Base-by-base conservation (phyloP, 495 filamentous ascomycete genomes). In the Aspergillus steynii region DNA sequence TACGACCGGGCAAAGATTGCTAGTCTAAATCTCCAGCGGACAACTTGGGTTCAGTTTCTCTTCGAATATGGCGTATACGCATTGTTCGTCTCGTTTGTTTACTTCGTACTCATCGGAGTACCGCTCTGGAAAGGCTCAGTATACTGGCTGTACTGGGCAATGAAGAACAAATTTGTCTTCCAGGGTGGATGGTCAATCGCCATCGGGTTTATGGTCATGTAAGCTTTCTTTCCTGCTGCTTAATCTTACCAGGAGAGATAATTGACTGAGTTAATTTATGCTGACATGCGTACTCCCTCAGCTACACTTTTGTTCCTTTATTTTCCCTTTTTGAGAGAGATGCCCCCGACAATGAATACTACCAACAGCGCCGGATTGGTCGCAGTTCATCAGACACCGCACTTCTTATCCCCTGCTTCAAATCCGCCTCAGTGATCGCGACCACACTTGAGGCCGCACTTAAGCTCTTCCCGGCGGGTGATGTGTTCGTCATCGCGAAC, bases 361-460 rank as follows among this genome's bases (percentile, higher is more conserved):
- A 60, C 34, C 7, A 63, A 62, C 20, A 66, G 60, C 51, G 71
- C 29, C 10, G 59, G 62, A 59, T 69, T 68, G n/a, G 32, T 3
- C 62, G 47, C 10, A 37, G 15, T 46, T 58, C 53, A 1, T 34
- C 31, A 2, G 49, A 53, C 42, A 80, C 78, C 0, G 78, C 79
- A 0, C 68, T 82, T 2, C 55, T 82, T 26, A 82, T 82, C 27
- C 80, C 79, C 7, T 81, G 79, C 59, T 81, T 81, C 56, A 77
- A 79, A 64, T 77, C 78, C 9, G 79, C 69, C 2, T 58, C 67
- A 1, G 71, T 81, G 26, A 76, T 82, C 29, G 76, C 68, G 10
- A 64, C 70, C 0, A 82, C 80, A 0, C 58, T 82, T 20, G 64
- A 73, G 58, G 80, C 79, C 0, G 79, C 80, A 0, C 56, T 82